A percentile compares a stretch with the other conserved stretches of the same genome.
These are phyloP conservation scores for Dictyostelium brefeldianum DNA, from an alignment of 78 protist genomes.

Conservation along the genomic window DNA sequence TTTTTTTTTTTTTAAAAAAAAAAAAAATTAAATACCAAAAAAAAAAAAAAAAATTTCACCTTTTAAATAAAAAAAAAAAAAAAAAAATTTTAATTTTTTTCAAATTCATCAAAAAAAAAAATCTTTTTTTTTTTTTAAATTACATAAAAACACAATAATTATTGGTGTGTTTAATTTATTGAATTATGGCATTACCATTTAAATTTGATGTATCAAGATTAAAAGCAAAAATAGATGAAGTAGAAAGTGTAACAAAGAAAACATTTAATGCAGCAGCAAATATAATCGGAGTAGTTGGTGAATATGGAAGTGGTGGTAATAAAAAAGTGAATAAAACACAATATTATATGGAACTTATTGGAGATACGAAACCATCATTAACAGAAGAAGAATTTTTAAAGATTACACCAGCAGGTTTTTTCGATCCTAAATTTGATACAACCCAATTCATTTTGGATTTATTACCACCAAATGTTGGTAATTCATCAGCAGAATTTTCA, in stretches of 20 bases:
- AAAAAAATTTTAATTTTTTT: not conserved
- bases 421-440: slow-evolving; percentile 41
- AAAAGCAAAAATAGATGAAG: slow-evolving; percentile 69
- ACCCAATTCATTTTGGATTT: slow-evolving; percentile 31
- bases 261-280: slow-evolving; percentile 49
- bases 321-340: slow-evolving; percentile 41
- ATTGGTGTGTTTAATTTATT: not conserved
- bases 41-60: too few relatives aligned
- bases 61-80: too few relatives aligned
- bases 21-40: too few relatives aligned
- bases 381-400: slow-evolving; percentile 57
- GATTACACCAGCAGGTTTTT: slow-evolving; percentile 60
- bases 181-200: not conserved
- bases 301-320: not conserved
- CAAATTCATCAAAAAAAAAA: not conserved
- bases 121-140: too few relatives aligned
- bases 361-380: slow-evolving; percentile 35
- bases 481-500: slow-evolving; percentile 18
- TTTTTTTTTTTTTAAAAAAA: not conserved
- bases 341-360: slow-evolving; percentile 39
- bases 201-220: slow-evolving; percentile 76
- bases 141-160: too few relatives aligned
- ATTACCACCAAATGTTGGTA: slow-evolving; percentile 7
- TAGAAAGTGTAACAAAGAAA: slow-evolving; percentile 30
- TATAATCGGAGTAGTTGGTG: slow-evolving; percentile 9